Conservation (phyloP, 345 rosid species). For the Gossypium mustelinum region DNA sequence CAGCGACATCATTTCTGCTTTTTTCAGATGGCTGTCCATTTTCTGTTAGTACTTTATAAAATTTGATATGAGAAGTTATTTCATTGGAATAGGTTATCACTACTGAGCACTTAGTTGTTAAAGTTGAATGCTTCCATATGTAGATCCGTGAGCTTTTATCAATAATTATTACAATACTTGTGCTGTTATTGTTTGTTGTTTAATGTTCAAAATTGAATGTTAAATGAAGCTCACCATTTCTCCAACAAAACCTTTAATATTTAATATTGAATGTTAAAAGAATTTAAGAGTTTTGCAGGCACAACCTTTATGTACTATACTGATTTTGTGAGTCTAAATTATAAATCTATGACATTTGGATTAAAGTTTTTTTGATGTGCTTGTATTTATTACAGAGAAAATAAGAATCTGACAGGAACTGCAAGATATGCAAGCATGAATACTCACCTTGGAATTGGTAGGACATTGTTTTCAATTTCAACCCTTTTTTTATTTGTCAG, state of each 20-base stretch:
- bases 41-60: neutral
- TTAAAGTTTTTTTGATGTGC: neutral
- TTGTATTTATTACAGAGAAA: constrained; percentile 56
- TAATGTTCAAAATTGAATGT: neutral
- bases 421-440: constrained; percentile 99
- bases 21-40: neutral
- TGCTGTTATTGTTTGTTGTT: neutral
- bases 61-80: neutral
- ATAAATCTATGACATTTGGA: neutral
- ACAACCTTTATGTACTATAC: neutral
- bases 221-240: neutral
- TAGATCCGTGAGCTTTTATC: neutral
- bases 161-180: neutral
- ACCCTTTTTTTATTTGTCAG: neutral
- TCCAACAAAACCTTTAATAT: neutral
- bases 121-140: neutral
- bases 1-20: neutral
- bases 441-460: constrained; percentile 98
- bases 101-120: neutral
- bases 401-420: constrained; percentile 94
- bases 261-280: neutral
- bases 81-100: neutral
- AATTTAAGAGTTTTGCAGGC: neutral
- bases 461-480: neutral
- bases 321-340: neutral